Base-by-base conservation (phyloP, 768 basidiomycete species). In the Phlegmacium glaucopus region DNA sequence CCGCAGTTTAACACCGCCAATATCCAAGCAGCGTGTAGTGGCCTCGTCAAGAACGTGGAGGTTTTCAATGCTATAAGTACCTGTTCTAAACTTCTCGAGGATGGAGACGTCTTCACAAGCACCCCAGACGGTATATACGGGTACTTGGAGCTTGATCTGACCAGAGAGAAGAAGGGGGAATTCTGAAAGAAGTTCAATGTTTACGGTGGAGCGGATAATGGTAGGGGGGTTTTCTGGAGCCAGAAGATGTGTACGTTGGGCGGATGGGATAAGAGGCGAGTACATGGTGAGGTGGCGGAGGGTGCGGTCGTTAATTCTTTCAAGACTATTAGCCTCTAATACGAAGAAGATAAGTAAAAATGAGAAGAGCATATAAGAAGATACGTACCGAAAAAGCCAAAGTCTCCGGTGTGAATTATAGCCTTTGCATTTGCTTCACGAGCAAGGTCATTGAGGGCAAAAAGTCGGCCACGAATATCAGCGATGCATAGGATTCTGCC, bases 371-470 rank as follows among this genome's bases (percentile, higher is more conserved):
- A 22, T 42, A 34, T 43, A 42, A 41, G 13, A 38, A 39, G 47
- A 54, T 18, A 66, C 77, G 52, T 55, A 85, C 90, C 92, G 67
- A 95, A 96, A 72, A 99, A 96, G 49, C 96, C 96, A 82, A 98
- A 98, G 72, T 99, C 96, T 44, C 96, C 96, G 0, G 94, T 95
- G 64, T 98, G 95, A 49, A 99, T 90, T 64, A 97, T 85, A 13
- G 94, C 95, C 49, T 85, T 80, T 17, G 94, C 96, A 61, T 89
- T 87, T 48, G 82, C 83, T 56, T 96, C 92, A 39, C 85, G 72
- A 13, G 94, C 94, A 45, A 96, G 81, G 67, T 90, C 82, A 66
- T 97, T 97, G 62, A 99, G 79, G 40, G 82, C 82, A 37, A 89
- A 90, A 39, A 93, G 78, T 51, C 87, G 83, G 56, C 93, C 94